Conservation (phyloP, 257 asterid genomes). For the Dorcoceras hygrometricum region DNA sequence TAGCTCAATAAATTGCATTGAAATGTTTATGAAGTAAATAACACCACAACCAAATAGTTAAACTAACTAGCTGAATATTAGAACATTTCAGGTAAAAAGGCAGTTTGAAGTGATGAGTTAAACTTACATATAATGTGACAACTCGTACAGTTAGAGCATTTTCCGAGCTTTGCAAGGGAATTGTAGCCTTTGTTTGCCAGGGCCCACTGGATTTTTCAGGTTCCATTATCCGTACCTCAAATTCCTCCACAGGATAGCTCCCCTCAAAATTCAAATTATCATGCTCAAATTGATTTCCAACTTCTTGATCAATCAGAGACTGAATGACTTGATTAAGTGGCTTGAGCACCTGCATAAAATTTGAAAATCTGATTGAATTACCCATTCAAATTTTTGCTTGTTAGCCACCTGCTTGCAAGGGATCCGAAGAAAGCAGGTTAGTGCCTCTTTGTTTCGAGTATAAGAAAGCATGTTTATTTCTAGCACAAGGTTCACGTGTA, state of each 20-base stretch:
- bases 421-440: constrained; percentile 19
- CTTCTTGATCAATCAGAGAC: constrained; percentile 93
- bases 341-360: constrained; percentile 58
- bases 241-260: constrained; percentile 87
- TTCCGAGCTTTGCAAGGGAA: constrained; percentile 95
- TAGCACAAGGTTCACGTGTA: constrained; percentile 3
- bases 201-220: constrained; percentile 82
- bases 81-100: constrained; percentile 9
- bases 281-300: constrained; percentile 73
- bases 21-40: constrained; percentile 13
- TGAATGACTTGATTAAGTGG: constrained; percentile 91
- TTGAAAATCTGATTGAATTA: constrained; percentile 17
- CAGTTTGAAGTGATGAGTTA: constrained; percentile 25
- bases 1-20: constrained; percentile 13
- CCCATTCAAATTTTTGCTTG: constrained; percentile 11
- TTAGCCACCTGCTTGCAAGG: constrained; percentile 6
- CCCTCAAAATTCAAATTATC: constrained; percentile 69
- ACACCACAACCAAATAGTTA: constrained; percentile 14
- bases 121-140: constrained; percentile 85
- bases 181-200: constrained; percentile 85
- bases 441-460: constrained; percentile 6
- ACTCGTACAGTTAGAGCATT: constrained; percentile 91
- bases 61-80: constrained; percentile 4
- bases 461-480: constrained; percentile 12
- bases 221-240: constrained; percentile 90